Evolutionary conservation across 805 yeast genomes (phyloP), one percentile per base, ranked within the genome.

Genomic region (Maudiozyma pseudohumilis): DNA sequence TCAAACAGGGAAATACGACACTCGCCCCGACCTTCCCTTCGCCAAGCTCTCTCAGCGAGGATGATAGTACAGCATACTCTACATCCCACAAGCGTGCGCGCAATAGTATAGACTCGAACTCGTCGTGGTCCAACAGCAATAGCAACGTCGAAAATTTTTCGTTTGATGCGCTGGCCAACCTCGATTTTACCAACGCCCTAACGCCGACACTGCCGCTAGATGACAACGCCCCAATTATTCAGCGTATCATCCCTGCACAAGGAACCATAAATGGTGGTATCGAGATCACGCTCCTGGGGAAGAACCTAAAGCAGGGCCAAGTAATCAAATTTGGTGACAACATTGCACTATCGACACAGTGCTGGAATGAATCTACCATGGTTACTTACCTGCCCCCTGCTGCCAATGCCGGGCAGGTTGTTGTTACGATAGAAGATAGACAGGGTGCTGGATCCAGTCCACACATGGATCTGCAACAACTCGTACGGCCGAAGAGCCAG

Each of bases 231-330:
- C 89, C 92, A 2, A 55, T 70, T 0, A 79, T 88, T 39, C 88
- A 85, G 56, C 70, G 94, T 41, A 80, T 89, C 11, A 87, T 92
- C 40, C 98, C 98, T 1, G 80, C 89, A 0, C 92, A 84, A 57
- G 98, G 98, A 2, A 92, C 96, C 5, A 72, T 86, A 11, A 70
- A 95, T 44, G 98, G 98, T 45, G 98, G 97, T 11, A 80, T 87
- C 27, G 98, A 89, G 55, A 84, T 89, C 7, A 89, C 97, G 0
- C 63, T 89, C 34, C 66, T 89, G 31, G 98, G 98, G 2, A 70
- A 77, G 35, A 83, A 86, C 41, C 88, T 89, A 68, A 75, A 78
- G 35, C 81, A 80, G 12, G 95, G 94, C 0, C 65, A 88, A 43
- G 65, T 68, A 18, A 95, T 88, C 16, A 80, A 80, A 59, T 89